These are phyloP conservation scores for Phaffia australis DNA, from an alignment of 768 basidiomycete species.

Conservation along the genomic window DNA sequence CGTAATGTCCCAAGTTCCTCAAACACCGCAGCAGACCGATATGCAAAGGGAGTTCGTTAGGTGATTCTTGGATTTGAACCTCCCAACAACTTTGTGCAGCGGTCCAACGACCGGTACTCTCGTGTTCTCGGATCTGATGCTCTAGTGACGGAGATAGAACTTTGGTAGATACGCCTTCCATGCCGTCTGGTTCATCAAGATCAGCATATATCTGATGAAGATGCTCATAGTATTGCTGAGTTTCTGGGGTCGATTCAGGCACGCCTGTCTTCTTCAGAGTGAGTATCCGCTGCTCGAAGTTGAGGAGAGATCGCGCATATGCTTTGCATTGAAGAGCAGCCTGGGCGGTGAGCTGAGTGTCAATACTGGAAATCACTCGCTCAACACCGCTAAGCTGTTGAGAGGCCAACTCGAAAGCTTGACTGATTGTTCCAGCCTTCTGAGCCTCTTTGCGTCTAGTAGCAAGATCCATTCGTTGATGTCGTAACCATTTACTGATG, in stretches of 20 bases:
- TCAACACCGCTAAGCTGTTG: constrained; percentile 63
- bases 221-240: constrained; percentile 69
- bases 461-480: constrained; percentile 56
- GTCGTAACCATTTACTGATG: constrained; percentile 75
- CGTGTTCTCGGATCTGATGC: constrained; percentile 94
- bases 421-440: constrained; percentile 11
- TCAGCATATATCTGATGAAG: constrained; percentile 93
- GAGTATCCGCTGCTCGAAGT: constrained; percentile 74
- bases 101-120: constrained; percentile 93
- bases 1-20: constrained; percentile 91
- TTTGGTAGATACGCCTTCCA: constrained; percentile 89
- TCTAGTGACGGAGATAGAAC: constrained; percentile 82
- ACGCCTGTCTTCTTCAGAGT: constrained; percentile 33
- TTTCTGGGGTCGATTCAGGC: constrained; percentile 35
- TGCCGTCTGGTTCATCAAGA: constrained; percentile 95
- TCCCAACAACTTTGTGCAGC: constrained; percentile 99
- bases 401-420: constrained; percentile 39
- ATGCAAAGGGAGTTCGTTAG: constrained; percentile 79
- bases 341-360: constrained; percentile 77
- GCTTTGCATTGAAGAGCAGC: constrained; percentile 92
- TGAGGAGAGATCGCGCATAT: constrained; percentile 87
- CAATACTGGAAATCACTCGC: constrained; percentile 68
- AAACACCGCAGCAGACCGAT: constrained; percentile 81
- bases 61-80: constrained; percentile 76
- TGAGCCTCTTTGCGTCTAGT: constrained; percentile 42